Base-by-base conservation (phyloP, 768 basidiomycete species). In the Pleurotus salmoneostramineus region DNA sequence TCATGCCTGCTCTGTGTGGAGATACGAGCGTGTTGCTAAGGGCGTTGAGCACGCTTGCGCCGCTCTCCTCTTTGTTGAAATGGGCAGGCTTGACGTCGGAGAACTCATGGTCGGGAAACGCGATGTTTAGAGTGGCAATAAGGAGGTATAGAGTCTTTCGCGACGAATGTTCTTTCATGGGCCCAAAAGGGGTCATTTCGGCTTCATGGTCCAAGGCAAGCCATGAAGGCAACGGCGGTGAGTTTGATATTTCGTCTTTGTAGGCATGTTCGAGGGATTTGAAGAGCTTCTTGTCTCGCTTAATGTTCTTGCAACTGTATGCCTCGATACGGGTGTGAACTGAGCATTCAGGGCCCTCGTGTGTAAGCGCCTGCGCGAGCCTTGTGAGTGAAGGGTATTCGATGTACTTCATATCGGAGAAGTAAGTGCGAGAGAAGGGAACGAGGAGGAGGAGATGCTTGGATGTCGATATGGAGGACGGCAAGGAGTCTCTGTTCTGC, bases 81-180 rank as follows among this genome's bases (percentile, higher is more conserved):
- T 96, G 89, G 7, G 88, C 87, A 0, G 95, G 91, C 31, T 89
- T 84, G 52, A 97, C 89, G 69, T 92, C 89, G 5, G 92, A 91
- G 77, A 98, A 99, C 68, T 98, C 95, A 75, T 98, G 83, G 81
- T 98, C 96, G 2, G 96, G 96, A 69, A 95, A 99, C 5, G 96
- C 95, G 66, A 93, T 85, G 77, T 99, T 99, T 66, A 99, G 88
- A 2, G 95, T 94, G 34, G 93, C 91, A 66, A 98, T 97, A 69
- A 98, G 89, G 50, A 95, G 85, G 77, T 95, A 97, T 58, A 97
- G 87, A 3, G 92, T 95, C 82, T 96, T 97, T 65, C 93, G 81
- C 35, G 89, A 88, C 47, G 82, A 77, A 44, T 87, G 88, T 66
- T 91, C 87, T 77, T 91, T 88, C 68, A 97, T 88, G 50, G 93